Evolutionary conservation across 202 grass and related monocot genomes (phyloP).

Genomic region (Panicum hallii): DNA sequence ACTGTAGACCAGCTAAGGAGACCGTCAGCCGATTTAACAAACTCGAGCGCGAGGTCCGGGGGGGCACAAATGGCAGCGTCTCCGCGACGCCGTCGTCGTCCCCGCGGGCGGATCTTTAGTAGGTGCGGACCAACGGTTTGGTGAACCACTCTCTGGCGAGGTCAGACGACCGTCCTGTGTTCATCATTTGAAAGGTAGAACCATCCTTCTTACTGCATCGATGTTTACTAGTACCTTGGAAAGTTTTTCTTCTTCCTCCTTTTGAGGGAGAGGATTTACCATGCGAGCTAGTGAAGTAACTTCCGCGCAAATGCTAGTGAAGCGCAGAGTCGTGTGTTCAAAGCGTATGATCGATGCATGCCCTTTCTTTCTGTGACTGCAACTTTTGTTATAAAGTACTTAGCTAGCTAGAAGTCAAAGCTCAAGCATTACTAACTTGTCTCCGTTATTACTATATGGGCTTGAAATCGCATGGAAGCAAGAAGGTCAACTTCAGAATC

Average conservation of each 20-base stretch:
- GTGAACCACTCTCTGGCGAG: conserved; percentile 53
- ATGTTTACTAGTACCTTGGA: not conserved
- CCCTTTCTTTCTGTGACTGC: not conserved
- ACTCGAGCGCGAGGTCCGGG: not conserved
- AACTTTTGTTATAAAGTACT: not conserved
- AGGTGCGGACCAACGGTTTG: conserved; percentile 59
- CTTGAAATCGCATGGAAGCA: not conserved
- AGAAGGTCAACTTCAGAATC: conserved; percentile 20
- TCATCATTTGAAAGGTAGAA: not conserved
- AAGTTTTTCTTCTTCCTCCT: not conserved
- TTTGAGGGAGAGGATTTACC: too few species aligned
- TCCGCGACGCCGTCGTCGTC: conserved; percentile 30
- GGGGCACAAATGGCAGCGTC: conserved; percentile 40
- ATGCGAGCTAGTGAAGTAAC: not conserved
- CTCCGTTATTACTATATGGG: not conserved
- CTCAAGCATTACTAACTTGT: not conserved
- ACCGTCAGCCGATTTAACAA: conserved; percentile 11
- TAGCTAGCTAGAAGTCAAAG: not conserved
- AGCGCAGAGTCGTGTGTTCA: not conserved
- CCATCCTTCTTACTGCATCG: too few species aligned
- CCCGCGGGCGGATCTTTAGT: conserved; percentile 51
- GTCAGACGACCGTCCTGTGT: not conserved
- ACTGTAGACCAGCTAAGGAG: not conserved
- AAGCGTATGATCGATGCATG: not conserved
- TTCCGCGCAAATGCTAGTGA: not conserved